Base-by-base conservation (phyloP, 768 basidiomycete genomes). In the Fomitopsis pulvina region DNA sequence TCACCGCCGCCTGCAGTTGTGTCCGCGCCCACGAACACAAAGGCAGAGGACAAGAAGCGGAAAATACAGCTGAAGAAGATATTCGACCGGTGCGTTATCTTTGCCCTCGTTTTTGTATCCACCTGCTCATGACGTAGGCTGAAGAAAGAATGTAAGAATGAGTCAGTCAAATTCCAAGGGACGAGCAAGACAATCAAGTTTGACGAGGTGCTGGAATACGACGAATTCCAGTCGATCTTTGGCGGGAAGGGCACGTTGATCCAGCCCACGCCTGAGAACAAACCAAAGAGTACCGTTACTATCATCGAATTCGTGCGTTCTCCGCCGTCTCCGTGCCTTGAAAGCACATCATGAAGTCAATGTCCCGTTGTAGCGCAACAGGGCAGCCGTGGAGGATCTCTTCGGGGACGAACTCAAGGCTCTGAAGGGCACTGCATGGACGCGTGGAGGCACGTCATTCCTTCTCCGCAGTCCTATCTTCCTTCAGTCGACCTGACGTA, bases 91-190 rank as follows among this genome's bases (percentile, higher is more conserved):
- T 69, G 51, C 26, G 60, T 53, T 11, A 5, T 28, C 0, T 14
- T 7, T 14, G 5, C 25, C 34, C n/a, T 27, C 22, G 16, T 14
- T 3, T 29, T 21, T 37, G 21, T 27, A n/a, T 4, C 29, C 16
- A 3, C 5, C 34, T 16, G 14, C 4, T 5, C 34, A 37, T 37
- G 14, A 37, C 14, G 34, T 46, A 71, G 71, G 18, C 49, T 72
- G 40, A 71, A 72, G 57, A 72, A 71, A 50, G 69, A 71, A 51
- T 70, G 68, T 59, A 71, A 71, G 57, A 60, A 63, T 4, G 68
- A 67, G 45, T 49, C 47, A 1, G 57, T 66, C 58, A 73, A 73
- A 47, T 73, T 73, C 61, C 69, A 71, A 58, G 70, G 71, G 16
- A 39, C 60, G 0, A 21, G 57, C 1, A 72, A 71, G 60, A 64